These are phyloP conservation scores for Hypoxylon sp. DNA, from an alignment of 2,329 filamentous ascomycete genomes.

Conservation along the genomic window DNA sequence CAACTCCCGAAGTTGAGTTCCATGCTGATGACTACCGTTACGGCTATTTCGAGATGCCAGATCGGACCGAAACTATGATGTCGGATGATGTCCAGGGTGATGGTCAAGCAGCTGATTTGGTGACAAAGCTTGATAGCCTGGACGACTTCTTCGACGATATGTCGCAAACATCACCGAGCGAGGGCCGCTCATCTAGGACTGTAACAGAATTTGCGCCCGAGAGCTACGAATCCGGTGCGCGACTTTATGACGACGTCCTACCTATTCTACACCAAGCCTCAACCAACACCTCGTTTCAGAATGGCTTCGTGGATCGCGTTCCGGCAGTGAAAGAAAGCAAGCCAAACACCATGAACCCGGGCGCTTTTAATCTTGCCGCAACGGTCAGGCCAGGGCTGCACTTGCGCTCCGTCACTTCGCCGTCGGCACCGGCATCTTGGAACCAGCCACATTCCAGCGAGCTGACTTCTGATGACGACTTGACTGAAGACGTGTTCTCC, in stretches of 20 bases:
- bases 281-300: constrained; percentile 86
- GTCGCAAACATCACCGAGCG: constrained; percentile 71
- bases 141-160: constrained; percentile 87
- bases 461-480: constrained; percentile 83
- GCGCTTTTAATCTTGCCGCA: constrained; percentile 65
- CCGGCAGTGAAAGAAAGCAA: constrained; percentile 73
- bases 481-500: constrained; percentile 80
- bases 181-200: constrained; percentile 73
- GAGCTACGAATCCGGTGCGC: constrained; percentile 80
- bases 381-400: constrained; percentile 78
- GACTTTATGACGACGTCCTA: constrained; percentile 91
- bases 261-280: constrained; percentile 91
- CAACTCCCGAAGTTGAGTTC: constrained; percentile 92
- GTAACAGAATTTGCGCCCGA: constrained; percentile 76
- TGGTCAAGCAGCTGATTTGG: constrained; percentile 84
- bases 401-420: constrained; percentile 86
- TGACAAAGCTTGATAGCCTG: constrained; percentile 82
- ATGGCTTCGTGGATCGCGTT: constrained; percentile 84
- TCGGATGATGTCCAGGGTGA: constrained; percentile 84
- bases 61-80: constrained; percentile 91
- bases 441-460: constrained; percentile 70
- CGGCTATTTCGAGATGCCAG: constrained; percentile 79
- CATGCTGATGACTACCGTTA: constrained; percentile 89
- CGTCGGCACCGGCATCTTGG: constrained; percentile 70
- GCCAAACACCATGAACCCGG: constrained; percentile 73